These are phyloP conservation scores for Microcyclosporella mali DNA, from an alignment of 2,329 filamentous ascomycete species.

Conservation along the genomic window DNA sequence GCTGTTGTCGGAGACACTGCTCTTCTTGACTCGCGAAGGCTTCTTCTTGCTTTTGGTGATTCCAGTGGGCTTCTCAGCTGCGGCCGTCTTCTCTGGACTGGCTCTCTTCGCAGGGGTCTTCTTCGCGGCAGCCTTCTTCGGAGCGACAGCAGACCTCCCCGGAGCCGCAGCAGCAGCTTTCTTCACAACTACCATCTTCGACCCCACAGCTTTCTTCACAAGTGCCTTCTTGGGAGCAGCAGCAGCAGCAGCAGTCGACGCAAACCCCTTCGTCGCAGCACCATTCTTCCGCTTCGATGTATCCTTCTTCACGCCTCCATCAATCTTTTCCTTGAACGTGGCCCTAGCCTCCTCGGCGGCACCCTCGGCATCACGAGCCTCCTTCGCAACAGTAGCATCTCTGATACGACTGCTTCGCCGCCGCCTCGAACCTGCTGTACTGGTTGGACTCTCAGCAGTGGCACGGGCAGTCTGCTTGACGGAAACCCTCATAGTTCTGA, in stretches of 20 bases:
- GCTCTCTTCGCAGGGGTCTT: constrained; percentile 1
- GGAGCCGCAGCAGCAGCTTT: constrained; percentile 4
- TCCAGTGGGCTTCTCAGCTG: not conserved
- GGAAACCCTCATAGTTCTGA: too few species aligned
- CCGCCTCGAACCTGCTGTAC: too few species aligned
- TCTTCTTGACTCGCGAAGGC: not conserved
- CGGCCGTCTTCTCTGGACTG: not conserved
- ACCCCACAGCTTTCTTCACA: constrained; percentile 2
- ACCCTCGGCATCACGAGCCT: not conserved
- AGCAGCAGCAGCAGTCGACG: not conserved
- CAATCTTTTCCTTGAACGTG: not conserved
- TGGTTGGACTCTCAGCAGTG: too few species aligned
- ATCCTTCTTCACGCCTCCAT: constrained; percentile 6
- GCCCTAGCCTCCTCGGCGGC: not conserved
- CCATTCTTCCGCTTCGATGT: constrained; percentile 10
- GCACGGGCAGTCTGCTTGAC: too few species aligned
- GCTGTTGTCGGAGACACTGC: not conserved
- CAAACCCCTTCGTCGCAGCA: constrained; percentile 10
- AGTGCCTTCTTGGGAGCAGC: not conserved
- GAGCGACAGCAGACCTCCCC: not conserved
- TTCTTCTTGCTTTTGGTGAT: not conserved
- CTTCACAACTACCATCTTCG: constrained; percentile 11
- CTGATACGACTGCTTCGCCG: not conserved
- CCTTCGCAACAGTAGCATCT: not conserved
- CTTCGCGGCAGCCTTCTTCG: constrained; percentile 6